phyloP scores from a whole-genome alignment of 2,329 filamentous ascomycete species.

The Pseudogymnoascus sp. region DNA sequence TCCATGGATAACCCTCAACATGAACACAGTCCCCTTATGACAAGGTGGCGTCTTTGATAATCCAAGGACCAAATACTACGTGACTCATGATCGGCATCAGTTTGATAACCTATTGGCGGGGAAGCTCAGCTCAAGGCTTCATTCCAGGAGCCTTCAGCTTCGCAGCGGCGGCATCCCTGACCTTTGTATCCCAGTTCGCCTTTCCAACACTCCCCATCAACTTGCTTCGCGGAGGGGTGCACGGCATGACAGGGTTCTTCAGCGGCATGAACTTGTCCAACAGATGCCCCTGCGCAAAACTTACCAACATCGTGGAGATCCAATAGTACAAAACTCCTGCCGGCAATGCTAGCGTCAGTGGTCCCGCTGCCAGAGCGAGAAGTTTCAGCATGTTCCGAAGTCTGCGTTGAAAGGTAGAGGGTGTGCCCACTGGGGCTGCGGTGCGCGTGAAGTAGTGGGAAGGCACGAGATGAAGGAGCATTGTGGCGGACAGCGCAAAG shows the following conservation, averaged over 20 bases:
- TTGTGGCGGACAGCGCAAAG: constrained; percentile 37
- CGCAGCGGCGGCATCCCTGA: background rate
- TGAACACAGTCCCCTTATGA: background rate
- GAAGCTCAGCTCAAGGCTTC: background rate
- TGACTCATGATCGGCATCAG: background rate
- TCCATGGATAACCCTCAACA: background rate
- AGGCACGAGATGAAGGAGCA: constrained; percentile 38
- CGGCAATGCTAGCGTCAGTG: constrained; percentile 32
- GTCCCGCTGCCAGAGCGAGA: constrained; percentile 34
- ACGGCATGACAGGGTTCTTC: constrained; percentile 25
- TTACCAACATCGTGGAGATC: constrained; percentile 37
- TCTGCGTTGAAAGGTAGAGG: constrained; percentile 19
- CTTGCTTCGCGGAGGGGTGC: constrained; percentile 12
- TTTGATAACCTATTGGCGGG: background rate
- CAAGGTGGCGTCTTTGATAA: background rate
- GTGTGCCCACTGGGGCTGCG: constrained; percentile 1
- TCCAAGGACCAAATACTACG: background rate
- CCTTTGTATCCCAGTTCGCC: background rate
- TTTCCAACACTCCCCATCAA: background rate
- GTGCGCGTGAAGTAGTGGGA: constrained; percentile 11
- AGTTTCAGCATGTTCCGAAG: constrained; percentile 29
- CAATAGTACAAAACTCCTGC: constrained; percentile 41
- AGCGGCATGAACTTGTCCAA: constrained; percentile 34
- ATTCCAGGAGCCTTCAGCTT: background rate
- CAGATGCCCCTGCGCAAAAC: constrained; percentile 32